phyloP scores from a whole-genome alignment of 768 basidiomycete genomes.

The Hemileccinum impolitum region DNA sequence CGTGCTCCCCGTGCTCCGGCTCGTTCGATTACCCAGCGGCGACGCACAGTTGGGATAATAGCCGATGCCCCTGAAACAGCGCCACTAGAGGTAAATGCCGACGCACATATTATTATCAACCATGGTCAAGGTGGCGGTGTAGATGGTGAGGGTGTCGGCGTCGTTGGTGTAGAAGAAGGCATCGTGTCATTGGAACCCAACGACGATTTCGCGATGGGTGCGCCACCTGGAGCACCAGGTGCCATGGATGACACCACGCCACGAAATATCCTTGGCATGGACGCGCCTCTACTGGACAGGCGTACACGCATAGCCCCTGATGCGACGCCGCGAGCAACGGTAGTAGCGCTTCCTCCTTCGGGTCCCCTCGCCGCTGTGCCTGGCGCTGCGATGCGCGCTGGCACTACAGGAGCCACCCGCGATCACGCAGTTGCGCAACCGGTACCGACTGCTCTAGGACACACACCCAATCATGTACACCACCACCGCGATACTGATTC shows the following conservation, averaged over 20 bases:
- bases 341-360: constrained; percentile 49
- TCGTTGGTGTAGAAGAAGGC: constrained; percentile 63
- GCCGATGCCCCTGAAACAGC: constrained; percentile 36
- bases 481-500: constrained; percentile 40
- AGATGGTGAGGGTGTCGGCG: constrained; percentile 40
- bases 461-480: constrained; percentile 32
- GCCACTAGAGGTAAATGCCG: constrained; percentile 39
- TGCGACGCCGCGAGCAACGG: constrained; percentile 61
- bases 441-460: constrained; percentile 23
- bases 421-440: constrained; percentile 16
- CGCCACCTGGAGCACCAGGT: constrained; percentile 88
- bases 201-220: constrained; percentile 87
- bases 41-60: constrained; percentile 49
- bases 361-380: constrained; percentile 10
- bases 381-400: constrained; percentile 16
- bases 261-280: constrained; percentile 27
- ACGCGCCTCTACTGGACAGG: constrained; percentile 26
- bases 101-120: constrained; percentile 53
- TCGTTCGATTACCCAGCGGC: constrained; percentile 34
- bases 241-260: constrained; percentile 47
- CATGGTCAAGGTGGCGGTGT: constrained; percentile 39
- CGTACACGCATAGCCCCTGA: constrained; percentile 46
- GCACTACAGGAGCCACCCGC: constrained; percentile 9
- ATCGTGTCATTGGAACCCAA: constrained; percentile 77
- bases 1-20: constrained; percentile 25